Evolutionary conservation across 2,329 filamentous ascomycete species (phyloP).

Genomic region (Colletotrichum kahawae): DNA sequence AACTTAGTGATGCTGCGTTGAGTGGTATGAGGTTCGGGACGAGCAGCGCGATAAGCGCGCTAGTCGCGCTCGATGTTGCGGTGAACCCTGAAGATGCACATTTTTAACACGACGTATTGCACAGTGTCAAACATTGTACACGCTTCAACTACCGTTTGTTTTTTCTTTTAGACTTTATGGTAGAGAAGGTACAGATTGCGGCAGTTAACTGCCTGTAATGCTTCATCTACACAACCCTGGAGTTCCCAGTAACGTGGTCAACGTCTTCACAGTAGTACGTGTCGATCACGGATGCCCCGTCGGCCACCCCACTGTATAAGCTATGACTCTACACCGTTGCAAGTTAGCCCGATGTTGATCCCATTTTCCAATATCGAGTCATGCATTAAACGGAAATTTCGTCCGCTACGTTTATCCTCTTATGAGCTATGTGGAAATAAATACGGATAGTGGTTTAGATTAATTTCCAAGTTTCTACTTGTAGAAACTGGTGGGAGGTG

Average conservation of each 20-base stretch:
- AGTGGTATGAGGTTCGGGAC: background rate
- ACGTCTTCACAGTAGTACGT: background rate
- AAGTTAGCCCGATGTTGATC: background rate
- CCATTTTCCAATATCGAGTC: background rate
- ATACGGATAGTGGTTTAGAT: background rate
- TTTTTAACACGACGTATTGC: background rate
- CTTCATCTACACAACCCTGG: background rate
- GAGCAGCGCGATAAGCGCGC: background rate
- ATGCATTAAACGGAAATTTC: background rate
- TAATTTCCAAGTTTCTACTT: background rate
- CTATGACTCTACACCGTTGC: background rate
- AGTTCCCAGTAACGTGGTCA: background rate
- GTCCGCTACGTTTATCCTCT: background rate
- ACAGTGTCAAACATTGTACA: too few species aligned
- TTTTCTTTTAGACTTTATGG: background rate
- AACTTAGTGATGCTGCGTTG: background rate
- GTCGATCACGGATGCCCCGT: background rate
- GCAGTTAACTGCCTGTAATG: background rate
- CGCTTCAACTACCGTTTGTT: background rate
- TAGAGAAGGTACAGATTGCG: background rate
- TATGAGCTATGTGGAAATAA: background rate
- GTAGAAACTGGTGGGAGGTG: background rate
- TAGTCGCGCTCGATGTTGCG: background rate
- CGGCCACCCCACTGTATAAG: background rate
- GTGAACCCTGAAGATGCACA: background rate